phyloP scores from a whole-genome alignment of 768 basidiomycete species.

The Trichaptum fuscoviolaceum region DNA sequence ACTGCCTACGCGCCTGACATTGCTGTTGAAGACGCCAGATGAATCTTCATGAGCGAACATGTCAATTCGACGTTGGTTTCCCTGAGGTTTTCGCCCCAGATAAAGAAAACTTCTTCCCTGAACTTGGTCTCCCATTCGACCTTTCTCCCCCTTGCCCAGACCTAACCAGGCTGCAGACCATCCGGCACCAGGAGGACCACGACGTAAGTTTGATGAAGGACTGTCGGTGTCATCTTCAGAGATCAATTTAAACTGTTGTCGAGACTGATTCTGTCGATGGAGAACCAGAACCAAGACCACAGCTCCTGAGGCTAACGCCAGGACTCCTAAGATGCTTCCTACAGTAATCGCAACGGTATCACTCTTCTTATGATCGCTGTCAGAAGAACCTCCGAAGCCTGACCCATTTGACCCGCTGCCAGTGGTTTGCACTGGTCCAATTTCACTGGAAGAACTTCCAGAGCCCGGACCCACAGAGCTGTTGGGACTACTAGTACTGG shows the following conservation, averaged over 20 bases:
- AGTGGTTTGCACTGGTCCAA: conserved; percentile 9
- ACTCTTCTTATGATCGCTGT: conserved; percentile 16
- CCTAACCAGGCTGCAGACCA: neutral
- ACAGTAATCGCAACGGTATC: conserved; percentile 49
- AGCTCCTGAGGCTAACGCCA: conserved; percentile 45
- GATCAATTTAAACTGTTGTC: conserved; percentile 24
- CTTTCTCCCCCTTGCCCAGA: neutral
- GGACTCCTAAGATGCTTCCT: conserved; percentile 54
- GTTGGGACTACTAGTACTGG: conserved; percentile 14
- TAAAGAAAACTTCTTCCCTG: conserved; percentile 19
- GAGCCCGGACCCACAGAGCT: conserved; percentile 9
- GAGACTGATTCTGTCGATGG: conserved; percentile 1
- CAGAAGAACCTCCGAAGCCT: conserved; percentile 17
- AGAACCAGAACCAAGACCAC: neutral
- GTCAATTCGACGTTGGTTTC: conserved; percentile 13
- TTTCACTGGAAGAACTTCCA: conserved; percentile 10
- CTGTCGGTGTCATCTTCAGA: conserved; percentile 30
- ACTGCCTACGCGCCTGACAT: neutral
- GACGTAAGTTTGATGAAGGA: conserved; percentile 9
- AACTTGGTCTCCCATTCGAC: conserved; percentile 18
- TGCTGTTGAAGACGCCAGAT: conserved; percentile 10
- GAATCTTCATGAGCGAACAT: conserved; percentile 13
- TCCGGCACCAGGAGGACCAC: conserved; percentile 1
- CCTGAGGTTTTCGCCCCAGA: conserved; percentile 8
- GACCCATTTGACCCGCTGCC: conserved; percentile 10